Conservation (phyloP, 1,139 yeast genomes). For the Lodderomyces elongisporus region DNA sequence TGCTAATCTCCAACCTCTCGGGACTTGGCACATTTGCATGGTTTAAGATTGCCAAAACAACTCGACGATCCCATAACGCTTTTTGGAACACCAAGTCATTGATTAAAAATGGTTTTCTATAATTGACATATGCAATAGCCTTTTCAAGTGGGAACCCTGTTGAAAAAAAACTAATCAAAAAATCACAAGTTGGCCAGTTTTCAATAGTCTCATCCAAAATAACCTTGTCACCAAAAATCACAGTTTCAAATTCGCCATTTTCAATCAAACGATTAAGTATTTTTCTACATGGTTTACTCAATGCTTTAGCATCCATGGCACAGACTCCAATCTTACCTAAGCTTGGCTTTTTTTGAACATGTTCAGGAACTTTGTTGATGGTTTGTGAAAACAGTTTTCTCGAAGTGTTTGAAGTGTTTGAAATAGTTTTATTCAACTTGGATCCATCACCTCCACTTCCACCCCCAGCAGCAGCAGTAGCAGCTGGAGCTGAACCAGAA, state of each 20-base stretch:
- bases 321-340: constrained; percentile 97
- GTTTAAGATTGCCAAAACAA: constrained; percentile 77
- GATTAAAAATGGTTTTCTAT: constrained; percentile 83
- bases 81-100: constrained; percentile 91
- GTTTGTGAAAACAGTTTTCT: constrained; percentile 30
- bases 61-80: constrained; percentile 91
- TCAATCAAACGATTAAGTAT: constrained; percentile 84
- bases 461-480: no score
- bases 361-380: constrained; percentile 32
- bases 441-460: constrained; percentile 7
- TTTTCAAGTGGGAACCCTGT: constrained; percentile 94
- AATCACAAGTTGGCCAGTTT: constrained; percentile 99
- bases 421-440: constrained; percentile 30
- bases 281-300: constrained; percentile 92
- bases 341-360: constrained; percentile 55
- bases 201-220: constrained; percentile 89
- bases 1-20: constrained; percentile 73
- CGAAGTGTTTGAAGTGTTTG: constrained; percentile 33
- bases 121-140: constrained; percentile 84
- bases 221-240: constrained; percentile 96
- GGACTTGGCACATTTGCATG: constrained; percentile 89
- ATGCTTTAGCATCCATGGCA: constrained; percentile 97
- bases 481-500: no score
- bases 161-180: constrained; percentile 87
- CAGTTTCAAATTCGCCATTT: constrained; percentile 93